These are phyloP conservation scores for Aplosporella prunicola DNA, from an alignment of 2,329 filamentous ascomycete genomes.

Conservation along the genomic window DNA sequence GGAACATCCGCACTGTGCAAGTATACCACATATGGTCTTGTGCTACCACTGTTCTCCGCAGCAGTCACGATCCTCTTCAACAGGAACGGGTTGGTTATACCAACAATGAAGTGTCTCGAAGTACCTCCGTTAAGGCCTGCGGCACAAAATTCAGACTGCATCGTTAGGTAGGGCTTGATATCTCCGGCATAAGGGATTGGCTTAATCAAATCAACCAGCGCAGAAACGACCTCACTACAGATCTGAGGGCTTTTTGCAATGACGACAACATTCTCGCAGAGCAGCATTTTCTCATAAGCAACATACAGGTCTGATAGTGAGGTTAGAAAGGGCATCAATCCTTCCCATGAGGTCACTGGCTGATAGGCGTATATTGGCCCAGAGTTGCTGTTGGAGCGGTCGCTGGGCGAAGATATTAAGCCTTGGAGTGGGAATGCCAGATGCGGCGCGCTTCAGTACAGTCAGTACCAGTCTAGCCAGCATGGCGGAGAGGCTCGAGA, in stretches of 20 bases:
- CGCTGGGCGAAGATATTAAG: constrained; percentile 19
- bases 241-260: constrained; percentile 33
- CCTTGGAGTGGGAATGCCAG: constrained; percentile 31
- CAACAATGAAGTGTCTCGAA: constrained; percentile 29
- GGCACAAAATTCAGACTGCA: constrained; percentile 34
- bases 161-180: constrained; percentile 33
- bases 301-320: constrained; percentile 33
- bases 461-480: constrained; percentile 4
- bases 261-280: constrained; percentile 32
- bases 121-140: constrained; percentile 31
- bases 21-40: constrained; percentile 29
- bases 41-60: constrained; percentile 24
- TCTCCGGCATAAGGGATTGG: constrained; percentile 33
- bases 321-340: constrained; percentile 30
- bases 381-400: constrained; percentile 1
- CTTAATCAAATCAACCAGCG: constrained; percentile 29
- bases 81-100: constrained; percentile 34
- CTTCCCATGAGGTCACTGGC: constrained; percentile 30
- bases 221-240: constrained; percentile 31
- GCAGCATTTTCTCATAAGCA: constrained; percentile 31
- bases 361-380: constrained; percentile 31
- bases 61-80: constrained; percentile 29
- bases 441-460: constrained; percentile 24
- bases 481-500: background rate
- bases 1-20: constrained; percentile 27